Evolutionary conservation across 176 grass and related monocot species (phyloP).

Genomic region (maize (Zea mays)): DNA sequence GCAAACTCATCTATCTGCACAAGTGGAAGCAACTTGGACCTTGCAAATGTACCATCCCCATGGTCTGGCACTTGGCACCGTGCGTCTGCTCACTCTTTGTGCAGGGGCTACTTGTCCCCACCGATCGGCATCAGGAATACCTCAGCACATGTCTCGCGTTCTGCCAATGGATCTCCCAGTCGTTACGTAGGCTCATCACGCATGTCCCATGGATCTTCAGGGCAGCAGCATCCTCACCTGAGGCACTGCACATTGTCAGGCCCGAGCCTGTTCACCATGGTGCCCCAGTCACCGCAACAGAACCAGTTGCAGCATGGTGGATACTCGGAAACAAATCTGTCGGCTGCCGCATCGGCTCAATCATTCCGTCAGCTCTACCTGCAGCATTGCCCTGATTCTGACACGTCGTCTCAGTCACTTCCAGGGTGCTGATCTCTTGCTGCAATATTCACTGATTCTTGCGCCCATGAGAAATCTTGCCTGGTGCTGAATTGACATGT

Average conservation of each 20-base stretch:
- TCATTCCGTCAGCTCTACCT: constrained; percentile 44
- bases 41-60: not conserved
- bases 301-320: constrained; percentile 25
- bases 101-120: constrained; percentile 46
- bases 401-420: constrained; percentile 56
- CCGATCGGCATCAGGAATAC: constrained; percentile 47
- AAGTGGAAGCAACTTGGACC: too few species aligned
- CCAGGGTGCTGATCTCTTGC: constrained; percentile 59
- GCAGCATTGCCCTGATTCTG: constrained; percentile 52
- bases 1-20: constrained; percentile 27
- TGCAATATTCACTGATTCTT: constrained; percentile 9
- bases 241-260: constrained; percentile 42
- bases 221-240: constrained; percentile 42
- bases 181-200: constrained; percentile 38
- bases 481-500: not conserved
- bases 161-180: constrained; percentile 31
- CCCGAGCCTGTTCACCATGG: constrained; percentile 44
- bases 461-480: not conserved
- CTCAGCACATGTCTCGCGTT: constrained; percentile 27
- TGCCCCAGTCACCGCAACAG: constrained; percentile 32
- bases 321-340: constrained; percentile 33
- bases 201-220: constrained; percentile 41
- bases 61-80: constrained; percentile 42
- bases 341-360: constrained; percentile 32
- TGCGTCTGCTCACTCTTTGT: constrained; percentile 28